phyloP scores from a whole-genome alignment of 1,284 basidiomycete genomes.

The Leccinum subatratum region DNA sequence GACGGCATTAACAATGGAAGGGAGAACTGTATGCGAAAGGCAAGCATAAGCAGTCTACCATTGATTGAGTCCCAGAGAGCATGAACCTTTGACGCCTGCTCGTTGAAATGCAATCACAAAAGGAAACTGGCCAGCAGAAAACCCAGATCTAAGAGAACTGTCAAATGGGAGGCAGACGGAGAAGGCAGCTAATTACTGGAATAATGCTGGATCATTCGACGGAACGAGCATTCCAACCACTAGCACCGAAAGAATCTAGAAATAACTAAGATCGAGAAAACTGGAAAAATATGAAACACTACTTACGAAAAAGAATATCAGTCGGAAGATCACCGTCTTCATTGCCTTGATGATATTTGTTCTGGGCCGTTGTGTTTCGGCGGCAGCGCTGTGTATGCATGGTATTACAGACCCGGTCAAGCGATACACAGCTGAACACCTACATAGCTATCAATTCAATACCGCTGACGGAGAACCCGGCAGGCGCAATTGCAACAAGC shows the following conservation, averaged over 20 bases:
- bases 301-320: slow-evolving; percentile 67
- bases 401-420: neutral
- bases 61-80: neutral
- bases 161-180: slow-evolving; percentile 10
- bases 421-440: slow-evolving; percentile 22
- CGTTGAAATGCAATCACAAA: slow-evolving; percentile 80
- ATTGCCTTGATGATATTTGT: slow-evolving; percentile 79
- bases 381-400: slow-evolving; percentile 51
- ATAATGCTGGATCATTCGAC: slow-evolving; percentile 58
- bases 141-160: slow-evolving; percentile 32
- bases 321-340: slow-evolving; percentile 74
- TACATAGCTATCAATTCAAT: slow-evolving; percentile 79
- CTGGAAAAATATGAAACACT: neutral
- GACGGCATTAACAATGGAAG: slow-evolving; percentile 65
- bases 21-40: slow-evolving; percentile 41
- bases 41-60: neutral
- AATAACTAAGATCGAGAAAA: slow-evolving; percentile 9
- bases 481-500: slow-evolving; percentile 66
- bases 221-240: slow-evolving; percentile 80
- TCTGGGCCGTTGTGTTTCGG: slow-evolving; percentile 70
- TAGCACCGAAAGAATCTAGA: slow-evolving; percentile 61
- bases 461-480: slow-evolving; percentile 80
- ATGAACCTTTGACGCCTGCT: slow-evolving; percentile 63
- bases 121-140: slow-evolving; percentile 64
- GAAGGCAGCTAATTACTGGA: slow-evolving; percentile 36